Base-by-base conservation (phyloP, 176 grass and related monocot genomes). In the Cenchrus purpureus region DNA sequence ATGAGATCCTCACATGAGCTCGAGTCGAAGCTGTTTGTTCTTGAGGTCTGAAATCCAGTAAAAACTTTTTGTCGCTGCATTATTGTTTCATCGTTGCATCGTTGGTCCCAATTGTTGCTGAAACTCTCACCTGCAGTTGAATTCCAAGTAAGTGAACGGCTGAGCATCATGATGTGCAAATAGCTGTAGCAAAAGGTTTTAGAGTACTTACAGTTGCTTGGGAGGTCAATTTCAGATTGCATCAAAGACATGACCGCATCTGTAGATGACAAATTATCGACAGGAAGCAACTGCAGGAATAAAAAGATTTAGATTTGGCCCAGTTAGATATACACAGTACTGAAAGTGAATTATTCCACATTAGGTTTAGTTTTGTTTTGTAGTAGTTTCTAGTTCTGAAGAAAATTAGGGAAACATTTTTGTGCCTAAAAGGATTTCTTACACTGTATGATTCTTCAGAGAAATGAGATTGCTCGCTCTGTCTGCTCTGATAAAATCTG, bases 1-100 rank as follows among this genome's bases (percentile, higher is more conserved):
- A 87, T 17, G 32, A 87, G 80, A 4, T 87, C 80, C 16, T 87
- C 76, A 45, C 71, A 82, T 78, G 79, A 68, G 46, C 12, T 79
- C 1, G 50, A n/a, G 64, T 91, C 89, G 19, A 91, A 91, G 71
- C 81, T 91, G 89, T 87, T 71, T 65, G 81, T 81, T 87, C 85
- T 84, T 81, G 89, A 80, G 76, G 69, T 77, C 55, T 76, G 81
- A 44, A 57, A 84, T 19, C 54, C 19, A 43, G 81, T 49, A 8
- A 74, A 20, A 80, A 75, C 53, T 48, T 80, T 68, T 40, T 79
- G 74, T n/a, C 31, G 8, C 32, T 70, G 62, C 5, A 25, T 50
- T 50, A 53, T 50, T 79, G 51, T 22, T 52, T 90, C 84, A 17
- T 40, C 40, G 49, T 73, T 78, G 66, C 2, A 65, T 46, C 19